Conservation (phyloP, 768 basidiomycete genomes). For the Boletus subcaerulescens region DNA sequence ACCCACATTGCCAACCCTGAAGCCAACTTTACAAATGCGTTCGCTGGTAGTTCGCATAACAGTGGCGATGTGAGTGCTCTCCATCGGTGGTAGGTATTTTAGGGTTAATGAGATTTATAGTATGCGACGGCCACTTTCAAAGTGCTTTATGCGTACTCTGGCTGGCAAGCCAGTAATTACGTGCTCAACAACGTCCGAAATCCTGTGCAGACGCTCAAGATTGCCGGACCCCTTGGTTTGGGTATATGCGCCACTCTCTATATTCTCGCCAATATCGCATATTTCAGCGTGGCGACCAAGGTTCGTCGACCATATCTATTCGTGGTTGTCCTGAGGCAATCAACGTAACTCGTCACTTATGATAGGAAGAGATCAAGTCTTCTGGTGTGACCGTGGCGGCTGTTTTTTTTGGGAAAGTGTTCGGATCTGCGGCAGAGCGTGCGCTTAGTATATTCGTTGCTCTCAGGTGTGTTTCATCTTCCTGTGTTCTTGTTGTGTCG, state of each 20-base stretch:
- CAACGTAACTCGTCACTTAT: background rate
- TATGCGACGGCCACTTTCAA: slow-evolving; percentile 63
- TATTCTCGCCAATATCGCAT: slow-evolving; percentile 54
- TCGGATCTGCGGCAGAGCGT: slow-evolving; percentile 48
- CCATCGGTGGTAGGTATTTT: background rate
- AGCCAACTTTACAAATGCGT: slow-evolving; percentile 55
- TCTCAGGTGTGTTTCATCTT: slow-evolving; percentile 38
- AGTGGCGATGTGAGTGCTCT: slow-evolving; percentile 42
- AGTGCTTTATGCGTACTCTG: slow-evolving; percentile 45
- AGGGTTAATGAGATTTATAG: slow-evolving; percentile 25
- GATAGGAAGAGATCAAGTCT: slow-evolving; percentile 42
- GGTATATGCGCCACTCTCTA: slow-evolving; percentile 52
- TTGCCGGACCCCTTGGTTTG: slow-evolving; percentile 56
- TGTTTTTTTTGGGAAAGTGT: slow-evolving; percentile 58
- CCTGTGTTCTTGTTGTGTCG: background rate
- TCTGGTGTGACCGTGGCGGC: slow-evolving; percentile 56
- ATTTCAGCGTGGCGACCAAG: slow-evolving; percentile 41
- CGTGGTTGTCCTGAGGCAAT: background rate
- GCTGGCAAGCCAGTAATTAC: slow-evolving; percentile 58
- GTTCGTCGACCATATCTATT: background rate
- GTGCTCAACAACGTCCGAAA: slow-evolving; percentile 46
- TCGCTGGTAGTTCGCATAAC: slow-evolving; percentile 52
- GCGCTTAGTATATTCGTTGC: slow-evolving; percentile 55
- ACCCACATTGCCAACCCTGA: slow-evolving; percentile 56
- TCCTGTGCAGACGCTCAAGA: slow-evolving; percentile 58